These are phyloP conservation scores for Sanghuangporus baumii DNA, from an alignment of 1,284 basidiomycete genomes.

Conservation along the genomic window DNA sequence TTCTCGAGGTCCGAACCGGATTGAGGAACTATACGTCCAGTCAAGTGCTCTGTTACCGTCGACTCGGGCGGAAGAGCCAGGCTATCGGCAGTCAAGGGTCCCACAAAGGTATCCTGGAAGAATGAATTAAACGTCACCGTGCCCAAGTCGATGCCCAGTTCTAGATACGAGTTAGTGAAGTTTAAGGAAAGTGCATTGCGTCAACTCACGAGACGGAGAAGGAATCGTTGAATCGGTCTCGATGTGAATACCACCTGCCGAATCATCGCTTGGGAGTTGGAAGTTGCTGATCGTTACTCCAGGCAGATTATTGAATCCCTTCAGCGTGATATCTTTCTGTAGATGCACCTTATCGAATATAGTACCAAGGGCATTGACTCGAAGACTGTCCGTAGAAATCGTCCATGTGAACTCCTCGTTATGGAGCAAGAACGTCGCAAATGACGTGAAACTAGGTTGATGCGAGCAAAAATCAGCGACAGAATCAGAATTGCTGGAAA, in stretches of 20 bases:
- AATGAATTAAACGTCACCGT: slow-evolving; percentile 60
- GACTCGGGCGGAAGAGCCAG: slow-evolving; percentile 51
- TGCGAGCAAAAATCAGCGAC: neutral
- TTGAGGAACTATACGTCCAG: slow-evolving; percentile 61
- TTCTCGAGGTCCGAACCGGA: slow-evolving; percentile 46
- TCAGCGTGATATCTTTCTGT: slow-evolving; percentile 59
- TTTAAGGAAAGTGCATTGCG: neutral
- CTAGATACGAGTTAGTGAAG: slow-evolving; percentile 28
- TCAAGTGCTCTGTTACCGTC: slow-evolving; percentile 46
- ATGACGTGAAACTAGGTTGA: slow-evolving; percentile 52
- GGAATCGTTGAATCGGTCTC: slow-evolving; percentile 64
- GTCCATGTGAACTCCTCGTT: slow-evolving; percentile 67
- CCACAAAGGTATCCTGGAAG: slow-evolving; percentile 48
- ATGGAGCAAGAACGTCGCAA: slow-evolving; percentile 63
- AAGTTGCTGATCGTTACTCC: slow-evolving; percentile 70
- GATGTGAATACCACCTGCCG: slow-evolving; percentile 65
- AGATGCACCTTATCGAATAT: slow-evolving; percentile 64
- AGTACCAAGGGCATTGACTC: slow-evolving; percentile 62
- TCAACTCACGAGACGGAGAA: slow-evolving; percentile 54
- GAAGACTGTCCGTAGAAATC: slow-evolving; percentile 57
- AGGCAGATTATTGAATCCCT: slow-evolving; percentile 67
- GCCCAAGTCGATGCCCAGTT: slow-evolving; percentile 71
- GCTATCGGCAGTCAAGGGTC: slow-evolving; percentile 45
- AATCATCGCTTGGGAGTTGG: slow-evolving; percentile 56
- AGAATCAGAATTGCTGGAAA: neutral